phyloP scores from a whole-genome alignment of 768 basidiomycete genomes.

The Boletus fagicola region DNA sequence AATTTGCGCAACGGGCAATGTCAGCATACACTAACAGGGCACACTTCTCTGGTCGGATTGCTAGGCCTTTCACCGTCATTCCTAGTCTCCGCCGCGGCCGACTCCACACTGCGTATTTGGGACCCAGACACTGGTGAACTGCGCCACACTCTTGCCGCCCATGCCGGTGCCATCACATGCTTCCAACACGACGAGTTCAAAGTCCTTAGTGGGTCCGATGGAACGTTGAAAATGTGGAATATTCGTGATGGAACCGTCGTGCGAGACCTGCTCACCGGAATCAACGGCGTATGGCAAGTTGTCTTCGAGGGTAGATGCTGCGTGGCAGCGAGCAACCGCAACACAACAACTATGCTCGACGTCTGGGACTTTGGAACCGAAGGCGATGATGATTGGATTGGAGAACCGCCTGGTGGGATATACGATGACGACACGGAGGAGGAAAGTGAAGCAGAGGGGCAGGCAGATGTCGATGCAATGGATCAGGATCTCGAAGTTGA shows the following conservation, averaged over 20 bases:
- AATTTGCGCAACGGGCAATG: constrained; percentile 79
- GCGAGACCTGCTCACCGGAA: constrained; percentile 84
- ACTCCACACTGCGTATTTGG: constrained; percentile 94
- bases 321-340: constrained; percentile 88
- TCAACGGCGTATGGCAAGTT: constrained; percentile 97
- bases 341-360: constrained; percentile 74
- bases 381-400: constrained; percentile 75
- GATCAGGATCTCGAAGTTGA: constrained; percentile 55
- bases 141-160: constrained; percentile 80
- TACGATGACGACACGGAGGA: constrained; percentile 66
- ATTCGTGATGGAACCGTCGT: constrained; percentile 82
- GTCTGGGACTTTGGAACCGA: constrained; percentile 89
- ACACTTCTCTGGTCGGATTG: constrained; percentile 93
- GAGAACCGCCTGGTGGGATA: constrained; percentile 70
- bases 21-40: constrained; percentile 79
- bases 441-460: constrained; percentile 46
- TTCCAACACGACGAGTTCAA: constrained; percentile 99
- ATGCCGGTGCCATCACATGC: constrained; percentile 98
- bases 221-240: constrained; percentile 98
- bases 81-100: constrained; percentile 94
- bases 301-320: constrained; percentile 93
- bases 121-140: constrained; percentile 82
- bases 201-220: constrained; percentile 92
- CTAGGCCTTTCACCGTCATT: constrained; percentile 85
- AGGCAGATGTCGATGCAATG: constrained; percentile 68